Evolutionary conservation across 768 basidiomycete genomes (phyloP).

Genomic region (Hygrocybe punicea): DNA sequence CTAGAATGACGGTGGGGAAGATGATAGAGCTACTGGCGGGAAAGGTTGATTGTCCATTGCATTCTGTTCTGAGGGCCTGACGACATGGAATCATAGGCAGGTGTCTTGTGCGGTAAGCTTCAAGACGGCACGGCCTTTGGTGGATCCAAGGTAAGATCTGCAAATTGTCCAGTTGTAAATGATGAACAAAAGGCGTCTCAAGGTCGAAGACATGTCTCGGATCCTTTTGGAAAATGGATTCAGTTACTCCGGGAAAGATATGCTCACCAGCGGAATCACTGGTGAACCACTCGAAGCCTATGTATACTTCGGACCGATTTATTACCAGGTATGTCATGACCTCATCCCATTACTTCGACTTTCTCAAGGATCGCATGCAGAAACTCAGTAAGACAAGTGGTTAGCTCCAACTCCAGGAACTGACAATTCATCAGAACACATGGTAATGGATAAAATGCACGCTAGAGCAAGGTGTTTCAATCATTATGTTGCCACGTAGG

Average conservation of each 20-base stretch:
- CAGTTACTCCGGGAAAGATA: slow-evolving; percentile 98
- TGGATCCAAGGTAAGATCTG: slow-evolving; percentile 76
- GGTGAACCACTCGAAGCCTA: slow-evolving; percentile 96
- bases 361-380: slow-evolving; percentile 39
- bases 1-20: slow-evolving; percentile 99
- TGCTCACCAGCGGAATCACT: slow-evolving; percentile 96
- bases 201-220: slow-evolving; percentile 98
- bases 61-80: slow-evolving; percentile 8
- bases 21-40: slow-evolving; percentile 98
- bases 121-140: slow-evolving; percentile 97
- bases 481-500: background rate
- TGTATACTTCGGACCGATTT: slow-evolving; percentile 98
- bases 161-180: background rate
- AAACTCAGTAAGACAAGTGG: slow-evolving; percentile 76
- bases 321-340: slow-evolving; percentile 72
- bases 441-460: slow-evolving; percentile 99
- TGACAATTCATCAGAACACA: slow-evolving; percentile 62
- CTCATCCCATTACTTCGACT: slow-evolving; percentile 1
- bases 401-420: slow-evolving; percentile 6
- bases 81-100: slow-evolving; percentile 55
- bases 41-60: slow-evolving; percentile 53
- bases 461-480: slow-evolving; percentile 77
- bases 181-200: background rate
- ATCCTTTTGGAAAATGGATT: slow-evolving; percentile 94
- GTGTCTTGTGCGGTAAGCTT: slow-evolving; percentile 82